These are phyloP conservation scores for Hymenoscyphus scutula DNA, from an alignment of 2,329 filamentous ascomycete genomes.

Conservation along the genomic window DNA sequence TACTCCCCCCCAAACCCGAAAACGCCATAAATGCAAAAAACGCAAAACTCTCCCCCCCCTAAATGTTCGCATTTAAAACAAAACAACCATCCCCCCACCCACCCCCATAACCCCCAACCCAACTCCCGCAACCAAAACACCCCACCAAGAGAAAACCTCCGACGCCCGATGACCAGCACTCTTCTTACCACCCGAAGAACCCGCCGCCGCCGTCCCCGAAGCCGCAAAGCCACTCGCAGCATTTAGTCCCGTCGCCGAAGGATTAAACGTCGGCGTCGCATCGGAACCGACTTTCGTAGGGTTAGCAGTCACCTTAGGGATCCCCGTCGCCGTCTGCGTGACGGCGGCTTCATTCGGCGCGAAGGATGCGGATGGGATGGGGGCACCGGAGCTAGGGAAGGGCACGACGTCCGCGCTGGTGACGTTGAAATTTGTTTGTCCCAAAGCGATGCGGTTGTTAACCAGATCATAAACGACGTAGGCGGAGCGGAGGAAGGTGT, in stretches of 20 bases:
- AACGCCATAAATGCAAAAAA: too few relatives aligned
- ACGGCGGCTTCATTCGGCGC: conserved; percentile 28
- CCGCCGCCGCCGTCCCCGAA: conserved; percentile 11
- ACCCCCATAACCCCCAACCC: conserved; percentile 27
- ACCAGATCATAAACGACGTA: conserved; percentile 55
- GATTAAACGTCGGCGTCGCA: conserved; percentile 28
- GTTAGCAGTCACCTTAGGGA: conserved; percentile 24
- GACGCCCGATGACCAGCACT: conserved; percentile 25
- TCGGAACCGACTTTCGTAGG: conserved; percentile 21
- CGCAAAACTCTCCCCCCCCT: too few relatives aligned
- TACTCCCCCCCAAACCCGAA: too few relatives aligned
- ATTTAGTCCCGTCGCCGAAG: conserved; percentile 29
- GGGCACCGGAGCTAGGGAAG: conserved; percentile 31
- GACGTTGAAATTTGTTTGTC: conserved; percentile 47
- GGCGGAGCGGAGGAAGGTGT: conserved; percentile 53
- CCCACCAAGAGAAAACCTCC: conserved; percentile 31
- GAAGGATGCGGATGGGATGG: conserved; percentile 29
- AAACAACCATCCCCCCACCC: conserved; percentile 29
- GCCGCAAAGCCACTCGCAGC: conserved; percentile 32
- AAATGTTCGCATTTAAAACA: conserved; percentile 17
- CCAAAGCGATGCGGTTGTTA: conserved; percentile 50
- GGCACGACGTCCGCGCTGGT: conserved; percentile 35
- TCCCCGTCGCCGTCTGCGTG: conserved; percentile 32
- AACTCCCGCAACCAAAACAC: conserved; percentile 25
- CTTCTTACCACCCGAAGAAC: conserved; percentile 26